Evolutionary conservation across 1,284 basidiomycete genomes (phyloP).

Genomic region (Marasmius tenuissimus): DNA sequence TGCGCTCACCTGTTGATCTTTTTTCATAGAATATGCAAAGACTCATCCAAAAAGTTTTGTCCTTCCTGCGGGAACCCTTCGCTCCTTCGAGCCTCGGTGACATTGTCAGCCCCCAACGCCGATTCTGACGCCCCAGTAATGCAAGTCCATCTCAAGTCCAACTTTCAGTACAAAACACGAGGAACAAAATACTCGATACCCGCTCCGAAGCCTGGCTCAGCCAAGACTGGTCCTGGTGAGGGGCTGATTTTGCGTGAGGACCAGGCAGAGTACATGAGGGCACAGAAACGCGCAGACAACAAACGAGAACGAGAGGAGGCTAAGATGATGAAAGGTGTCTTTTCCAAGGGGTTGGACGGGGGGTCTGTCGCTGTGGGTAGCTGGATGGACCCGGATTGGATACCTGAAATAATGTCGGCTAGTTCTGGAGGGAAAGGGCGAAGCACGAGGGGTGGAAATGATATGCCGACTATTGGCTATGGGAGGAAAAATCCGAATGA

Average conservation of each 20-base stretch:
- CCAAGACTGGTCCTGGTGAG: conserved; percentile 79
- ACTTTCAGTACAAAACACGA: conserved; percentile 92
- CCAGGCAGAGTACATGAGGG: conserved; percentile 83
- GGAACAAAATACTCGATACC: conserved; percentile 96
- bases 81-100: conserved; percentile 89
- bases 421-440: conserved; percentile 77
- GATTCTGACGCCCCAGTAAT: conserved; percentile 61
- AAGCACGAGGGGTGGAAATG: conserved; percentile 48
- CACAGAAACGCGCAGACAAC: conserved; percentile 73
- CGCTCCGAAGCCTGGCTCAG: conserved; percentile 84
- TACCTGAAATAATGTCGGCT: conserved; percentile 81
- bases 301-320: conserved; percentile 79
- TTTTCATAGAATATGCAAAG: conserved; percentile 87
- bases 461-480: conserved; percentile 81
- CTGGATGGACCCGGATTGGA: conserved; percentile 97
- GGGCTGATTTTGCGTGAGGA: conserved; percentile 90
- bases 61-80: conserved; percentile 96
- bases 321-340: conserved; percentile 65
- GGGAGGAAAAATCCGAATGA: conserved; percentile 89
- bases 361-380: conserved; percentile 60
- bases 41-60: conserved; percentile 94
- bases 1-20: background rate
- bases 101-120: conserved; percentile 69
- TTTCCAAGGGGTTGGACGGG: conserved; percentile 43
- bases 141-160: conserved; percentile 88